Base-by-base conservation (phyloP, 257 asterid species). In the Penstemon newberryi region DNA sequence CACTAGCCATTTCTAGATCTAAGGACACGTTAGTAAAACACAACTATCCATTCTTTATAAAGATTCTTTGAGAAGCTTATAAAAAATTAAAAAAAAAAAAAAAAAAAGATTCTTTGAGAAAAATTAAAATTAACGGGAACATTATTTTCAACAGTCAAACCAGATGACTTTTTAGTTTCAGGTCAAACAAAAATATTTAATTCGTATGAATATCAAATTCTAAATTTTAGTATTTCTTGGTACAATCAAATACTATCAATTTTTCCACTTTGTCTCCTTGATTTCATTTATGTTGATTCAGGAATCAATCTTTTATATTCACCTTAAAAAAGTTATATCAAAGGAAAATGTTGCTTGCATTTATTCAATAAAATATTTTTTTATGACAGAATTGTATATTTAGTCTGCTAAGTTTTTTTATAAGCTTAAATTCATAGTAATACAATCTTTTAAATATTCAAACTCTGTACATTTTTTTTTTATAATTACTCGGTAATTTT, bases 141-240 rank as follows among this genome's bases (percentile, higher is more conserved):
- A 13, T 36, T 13, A 19, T 42, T 60, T 33, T 53, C 65, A 53
- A 63, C 65, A 55, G 70, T 71, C 75, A 63, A 71, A 58, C 10
- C 69, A 25, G 59, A n/a, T 46, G 38, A 69, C 33, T 15, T 69
- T 11, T 56, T 47, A 67, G 64, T 37, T 67, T 56, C 59, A 41
- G 19, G 60, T 65, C 59, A 67, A 67, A 56, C 72, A 67, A 67
- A 37, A 36, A 42, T 40, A 7, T 58, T 70, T 50, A 47, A 59
- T 47, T 49, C 45, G 5, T 56, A 63, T 63, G 1, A 63, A 41
- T 40, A 65, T 65, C 4, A 37, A 15, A 18, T 49, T 7, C 47
- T 12, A 49, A 51, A 1, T 2, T 4, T 13, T 4, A 54, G 44
- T 43, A 67, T 67, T 67, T 67, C 63, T 67, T 67, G 63, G 63